Evolutionary conservation across 306 rosid genomes (phyloP).

Genomic region (Begonia peltatifolia): DNA sequence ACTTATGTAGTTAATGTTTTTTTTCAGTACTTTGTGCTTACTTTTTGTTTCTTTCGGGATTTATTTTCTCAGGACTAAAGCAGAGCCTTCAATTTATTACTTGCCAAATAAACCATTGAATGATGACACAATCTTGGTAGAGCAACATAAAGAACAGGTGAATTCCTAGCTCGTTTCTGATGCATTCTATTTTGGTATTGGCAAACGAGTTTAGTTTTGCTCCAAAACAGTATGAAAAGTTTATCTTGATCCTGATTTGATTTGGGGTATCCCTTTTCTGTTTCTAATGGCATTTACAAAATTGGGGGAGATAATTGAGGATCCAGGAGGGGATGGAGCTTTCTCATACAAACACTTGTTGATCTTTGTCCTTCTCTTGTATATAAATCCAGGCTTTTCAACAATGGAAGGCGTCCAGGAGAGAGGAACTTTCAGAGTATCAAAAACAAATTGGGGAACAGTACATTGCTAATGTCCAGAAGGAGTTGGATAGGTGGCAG

Average conservation of each 20-base stretch:
- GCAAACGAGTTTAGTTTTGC: background rate
- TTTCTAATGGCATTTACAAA: background rate
- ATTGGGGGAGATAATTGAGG: background rate
- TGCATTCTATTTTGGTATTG: slow-evolving; percentile 3
- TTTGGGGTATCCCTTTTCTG: background rate
- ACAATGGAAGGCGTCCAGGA: slow-evolving; percentile 77
- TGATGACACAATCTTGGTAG: slow-evolving; percentile 30
- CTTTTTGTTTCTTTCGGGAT: slow-evolving; percentile 12
- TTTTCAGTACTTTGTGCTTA: background rate
- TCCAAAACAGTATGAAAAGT: background rate
- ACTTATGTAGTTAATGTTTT: slow-evolving; percentile 6
- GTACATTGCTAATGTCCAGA: slow-evolving; percentile 74
- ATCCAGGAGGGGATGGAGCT: background rate
- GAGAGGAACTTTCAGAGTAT: slow-evolving; percentile 73
- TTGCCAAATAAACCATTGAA: slow-evolving; percentile 82
- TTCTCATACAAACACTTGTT: too few relatives aligned
- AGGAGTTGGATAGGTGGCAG: slow-evolving; percentile 95
- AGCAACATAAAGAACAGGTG: slow-evolving; percentile 79
- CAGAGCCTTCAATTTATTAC: slow-evolving; percentile 89
- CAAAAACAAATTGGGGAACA: slow-evolving; percentile 88
- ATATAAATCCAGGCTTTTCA: slow-evolving; percentile 39
- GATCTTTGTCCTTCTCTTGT: too few relatives aligned
- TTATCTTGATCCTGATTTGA: background rate
- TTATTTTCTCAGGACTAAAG: slow-evolving; percentile 57
- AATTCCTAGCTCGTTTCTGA: slow-evolving; percentile 1